These are phyloP conservation scores for Auricularia cornea DNA, from an alignment of 768 basidiomycete species.

Conservation along the genomic window DNA sequence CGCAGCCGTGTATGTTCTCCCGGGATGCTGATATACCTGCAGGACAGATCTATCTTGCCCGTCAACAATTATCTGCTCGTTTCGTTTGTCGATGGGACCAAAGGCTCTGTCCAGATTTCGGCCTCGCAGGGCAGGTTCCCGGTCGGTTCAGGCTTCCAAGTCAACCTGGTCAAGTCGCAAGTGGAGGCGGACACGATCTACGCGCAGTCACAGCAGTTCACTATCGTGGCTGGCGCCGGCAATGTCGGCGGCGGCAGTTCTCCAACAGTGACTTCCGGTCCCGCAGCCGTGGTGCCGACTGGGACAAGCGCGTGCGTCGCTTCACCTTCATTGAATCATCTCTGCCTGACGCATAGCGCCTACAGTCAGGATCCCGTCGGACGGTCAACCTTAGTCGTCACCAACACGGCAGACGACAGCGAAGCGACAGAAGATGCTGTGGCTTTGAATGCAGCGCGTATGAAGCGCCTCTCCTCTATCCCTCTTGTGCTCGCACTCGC, in stretches of 20 bases:
- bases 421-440: no score
- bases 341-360: no score
- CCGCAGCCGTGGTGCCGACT: background rate
- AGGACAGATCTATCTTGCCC: constrained; percentile 30
- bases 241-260: background rate
- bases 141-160: constrained; percentile 48
- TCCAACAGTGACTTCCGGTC: background rate
- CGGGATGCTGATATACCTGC: no score
- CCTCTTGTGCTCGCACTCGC: no score
- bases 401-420: no score
- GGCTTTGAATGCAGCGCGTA: no score
- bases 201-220: constrained; percentile 65
- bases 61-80: constrained; percentile 40
- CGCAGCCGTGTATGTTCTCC: no score
- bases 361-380: no score
- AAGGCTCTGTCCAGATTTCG: constrained; percentile 31
- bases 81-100: constrained; percentile 44
- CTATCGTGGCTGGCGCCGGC: constrained; percentile 26
- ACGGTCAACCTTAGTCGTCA: no score
- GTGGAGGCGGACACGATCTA: constrained; percentile 43
- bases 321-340: no score
- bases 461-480: no score
- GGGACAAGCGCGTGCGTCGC: no score
- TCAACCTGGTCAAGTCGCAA: constrained; percentile 58
- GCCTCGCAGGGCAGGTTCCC: constrained; percentile 63